phyloP scores from a whole-genome alignment of 768 basidiomycete species.

The Tylopilus balloui region DNA sequence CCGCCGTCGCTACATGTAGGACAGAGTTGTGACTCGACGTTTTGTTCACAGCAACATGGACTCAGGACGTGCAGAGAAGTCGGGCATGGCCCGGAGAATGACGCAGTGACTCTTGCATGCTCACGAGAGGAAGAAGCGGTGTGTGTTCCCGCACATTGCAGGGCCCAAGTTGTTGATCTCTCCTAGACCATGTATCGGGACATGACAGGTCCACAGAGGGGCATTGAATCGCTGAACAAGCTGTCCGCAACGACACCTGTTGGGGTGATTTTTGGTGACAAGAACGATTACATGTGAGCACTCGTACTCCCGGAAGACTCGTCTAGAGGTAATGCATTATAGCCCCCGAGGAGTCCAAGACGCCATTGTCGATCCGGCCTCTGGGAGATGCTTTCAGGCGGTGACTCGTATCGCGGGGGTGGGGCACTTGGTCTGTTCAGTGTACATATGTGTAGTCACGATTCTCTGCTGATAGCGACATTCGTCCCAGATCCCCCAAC shows the following conservation, averaged over 20 bases:
- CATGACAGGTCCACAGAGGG: constrained; percentile 47
- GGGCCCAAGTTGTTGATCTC: not conserved
- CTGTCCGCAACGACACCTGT: constrained; percentile 41
- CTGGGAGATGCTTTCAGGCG: constrained; percentile 22
- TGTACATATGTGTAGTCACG: no score
- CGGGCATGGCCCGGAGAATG: constrained; percentile 25
- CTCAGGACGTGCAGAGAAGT: constrained; percentile 37
- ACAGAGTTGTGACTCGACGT: not conserved
- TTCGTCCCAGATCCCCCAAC: constrained; percentile 25
- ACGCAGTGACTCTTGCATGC: constrained; percentile 50
- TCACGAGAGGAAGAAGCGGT: constrained; percentile 61
- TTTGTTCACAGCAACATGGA: constrained; percentile 41
- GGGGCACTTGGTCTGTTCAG: constrained; percentile 32
- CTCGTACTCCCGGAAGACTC: not conserved
- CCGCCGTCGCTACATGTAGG: not conserved
- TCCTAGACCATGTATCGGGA: constrained; percentile 62
- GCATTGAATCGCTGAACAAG: constrained; percentile 44
- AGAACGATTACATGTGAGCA: constrained; percentile 51
- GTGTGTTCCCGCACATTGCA: constrained; percentile 18
- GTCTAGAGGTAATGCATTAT: not conserved
- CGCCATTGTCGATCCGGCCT: constrained; percentile 24
- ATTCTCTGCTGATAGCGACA: not conserved
- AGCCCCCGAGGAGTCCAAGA: constrained; percentile 33
- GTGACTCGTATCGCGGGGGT: constrained; percentile 23
- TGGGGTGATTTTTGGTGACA: constrained; percentile 49